Conservation (phyloP, 2,329 filamentous ascomycete species). For the Diaporthe citrichinensis region DNA sequence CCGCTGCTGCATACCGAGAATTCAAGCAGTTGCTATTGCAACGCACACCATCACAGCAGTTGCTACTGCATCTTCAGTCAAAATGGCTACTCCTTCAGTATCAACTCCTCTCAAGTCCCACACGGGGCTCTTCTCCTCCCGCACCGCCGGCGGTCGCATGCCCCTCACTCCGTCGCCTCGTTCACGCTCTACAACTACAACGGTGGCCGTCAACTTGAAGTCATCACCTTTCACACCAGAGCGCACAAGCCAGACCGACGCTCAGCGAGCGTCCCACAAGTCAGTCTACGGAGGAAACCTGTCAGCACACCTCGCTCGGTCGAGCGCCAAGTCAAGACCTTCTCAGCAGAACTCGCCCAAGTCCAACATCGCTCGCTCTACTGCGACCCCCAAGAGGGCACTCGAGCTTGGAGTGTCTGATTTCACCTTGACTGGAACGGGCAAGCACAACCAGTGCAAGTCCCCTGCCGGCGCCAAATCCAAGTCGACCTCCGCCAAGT, state of each 20-base stretch:
- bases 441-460: constrained; percentile 72
- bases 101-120: constrained; percentile 97
- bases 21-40: constrained; percentile 54
- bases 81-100: constrained; percentile 85
- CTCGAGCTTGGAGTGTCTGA: constrained; percentile 94
- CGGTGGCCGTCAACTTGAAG: constrained; percentile 66
- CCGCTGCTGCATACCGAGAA: constrained; percentile 49
- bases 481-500: constrained; percentile 60
- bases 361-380: constrained; percentile 86
- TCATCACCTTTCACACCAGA: constrained; percentile 86
- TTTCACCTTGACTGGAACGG: constrained; percentile 90
- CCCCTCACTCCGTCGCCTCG: constrained; percentile 93
- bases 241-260: constrained; percentile 66
- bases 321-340: constrained; percentile 77
- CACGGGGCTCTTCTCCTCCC: constrained; percentile 90
- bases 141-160: constrained; percentile 94
- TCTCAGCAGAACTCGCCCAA: constrained; percentile 90
- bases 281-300: constrained; percentile 87
- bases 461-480: constrained; percentile 67
- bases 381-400: constrained; percentile 82
- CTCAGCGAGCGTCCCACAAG: constrained; percentile 68
- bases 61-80: constrained; percentile 55
- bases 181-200: constrained; percentile 63
- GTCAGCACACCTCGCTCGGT: constrained; percentile 82
- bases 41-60: constrained; percentile 51